phyloP scores from a whole-genome alignment of 352 stramenopile species.

The Pythium apleroticum region DNA sequence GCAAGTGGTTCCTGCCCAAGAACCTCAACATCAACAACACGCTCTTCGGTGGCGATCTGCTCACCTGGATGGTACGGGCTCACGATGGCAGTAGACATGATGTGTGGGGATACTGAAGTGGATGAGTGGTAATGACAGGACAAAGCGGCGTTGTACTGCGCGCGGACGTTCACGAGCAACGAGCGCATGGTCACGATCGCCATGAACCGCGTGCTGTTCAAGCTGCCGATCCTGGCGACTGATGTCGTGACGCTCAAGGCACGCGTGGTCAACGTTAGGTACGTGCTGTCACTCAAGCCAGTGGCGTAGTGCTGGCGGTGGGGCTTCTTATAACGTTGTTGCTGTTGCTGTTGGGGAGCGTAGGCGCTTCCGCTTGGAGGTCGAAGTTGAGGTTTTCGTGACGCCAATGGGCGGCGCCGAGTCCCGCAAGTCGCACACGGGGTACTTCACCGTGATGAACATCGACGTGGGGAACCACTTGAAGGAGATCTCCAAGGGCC shows the following conservation, averaged over 20 bases:
- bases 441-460: conserved; percentile 66
- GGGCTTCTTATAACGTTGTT: not conserved
- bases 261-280: conserved; percentile 66
- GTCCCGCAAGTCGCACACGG: conserved; percentile 52
- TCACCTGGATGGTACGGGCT: conserved; percentile 51
- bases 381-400: conserved; percentile 65
- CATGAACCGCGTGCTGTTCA: conserved; percentile 77
- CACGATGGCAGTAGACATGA: not conserved
- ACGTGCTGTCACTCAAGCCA: conserved; percentile 10
- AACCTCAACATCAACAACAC: conserved; percentile 74
- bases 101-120: not conserved
- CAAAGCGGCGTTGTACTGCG: conserved; percentile 62
- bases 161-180: conserved; percentile 71
- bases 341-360: not conserved
- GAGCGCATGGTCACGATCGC: conserved; percentile 75
- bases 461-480: conserved; percentile 40
- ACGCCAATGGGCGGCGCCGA: conserved; percentile 31
- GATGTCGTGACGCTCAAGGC: conserved; percentile 66
- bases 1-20: conserved; percentile 70
- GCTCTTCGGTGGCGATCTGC: conserved; percentile 64
- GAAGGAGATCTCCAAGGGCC: conserved; percentile 46
- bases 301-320: not conserved
- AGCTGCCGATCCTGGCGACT: conserved; percentile 52
- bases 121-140: conserved; percentile 31
- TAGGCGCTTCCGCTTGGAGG: conserved; percentile 56